Percentiles rank a stretch among this genome's conserved stretches.
phyloP scores from a whole-genome alignment of 176 grass and related monocot genomes.

The Cenchrus purpureus region DNA sequence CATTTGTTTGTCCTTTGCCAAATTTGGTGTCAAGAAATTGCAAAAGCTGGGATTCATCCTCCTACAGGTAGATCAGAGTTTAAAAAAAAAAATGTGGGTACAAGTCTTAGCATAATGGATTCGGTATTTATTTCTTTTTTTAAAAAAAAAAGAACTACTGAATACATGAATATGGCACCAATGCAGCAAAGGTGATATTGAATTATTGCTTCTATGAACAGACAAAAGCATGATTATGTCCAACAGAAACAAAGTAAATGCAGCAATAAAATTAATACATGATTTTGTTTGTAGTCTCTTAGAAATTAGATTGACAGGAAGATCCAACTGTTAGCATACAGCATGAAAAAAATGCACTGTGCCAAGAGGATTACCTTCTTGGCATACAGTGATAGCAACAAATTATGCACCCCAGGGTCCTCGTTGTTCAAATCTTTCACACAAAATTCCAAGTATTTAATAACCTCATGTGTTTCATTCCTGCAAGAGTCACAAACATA shows the following conservation, averaged over 20 bases:
- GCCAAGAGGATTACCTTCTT: constrained; percentile 71
- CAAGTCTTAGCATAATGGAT: constrained; percentile 13
- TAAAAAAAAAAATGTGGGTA: neutral
- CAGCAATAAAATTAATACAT: neutral
- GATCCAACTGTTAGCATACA: constrained; percentile 58
- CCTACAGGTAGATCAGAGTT: constrained; percentile 60
- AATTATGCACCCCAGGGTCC: constrained; percentile 93
- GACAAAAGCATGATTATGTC: neutral
- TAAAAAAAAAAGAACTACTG: neutral
- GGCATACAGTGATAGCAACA: constrained; percentile 86
- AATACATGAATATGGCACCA: constrained; percentile 1
- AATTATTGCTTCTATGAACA: constrained; percentile 1
- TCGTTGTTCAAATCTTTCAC: constrained; percentile 85
- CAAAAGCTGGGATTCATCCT: constrained; percentile 82
- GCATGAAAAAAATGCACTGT: constrained; percentile 55
- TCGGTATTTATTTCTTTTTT: constrained; percentile 17
- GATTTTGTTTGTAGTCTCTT: constrained; percentile 15
- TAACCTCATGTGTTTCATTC: constrained; percentile 96
- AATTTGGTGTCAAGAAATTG: constrained; percentile 93
- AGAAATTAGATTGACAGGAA: neutral
- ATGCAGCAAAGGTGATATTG: neutral
- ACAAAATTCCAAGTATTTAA: constrained; percentile 98
- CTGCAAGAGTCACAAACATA: constrained; percentile 56
- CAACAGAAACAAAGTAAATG: constrained; percentile 42
- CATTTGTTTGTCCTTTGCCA: constrained; percentile 71